These are phyloP conservation scores for Saraca asoca DNA, from an alignment of 331 rosid species.

Conservation along the genomic window DNA sequence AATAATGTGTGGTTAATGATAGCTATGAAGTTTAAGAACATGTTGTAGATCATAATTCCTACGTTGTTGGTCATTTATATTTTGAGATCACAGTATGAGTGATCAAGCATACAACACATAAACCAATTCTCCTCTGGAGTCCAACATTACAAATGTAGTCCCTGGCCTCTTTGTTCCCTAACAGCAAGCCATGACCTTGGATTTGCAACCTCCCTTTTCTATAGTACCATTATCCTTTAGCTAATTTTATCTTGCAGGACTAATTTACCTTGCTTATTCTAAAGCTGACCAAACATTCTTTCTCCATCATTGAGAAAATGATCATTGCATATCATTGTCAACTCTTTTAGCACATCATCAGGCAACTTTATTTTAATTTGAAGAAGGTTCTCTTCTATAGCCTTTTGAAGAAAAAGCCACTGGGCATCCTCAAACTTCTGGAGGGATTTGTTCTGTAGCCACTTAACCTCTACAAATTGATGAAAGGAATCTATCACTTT, in stretches of 20 bases:
- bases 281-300: slow-evolving; percentile 32
- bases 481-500: too few species aligned
- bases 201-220: slow-evolving; percentile 11
- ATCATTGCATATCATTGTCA: slow-evolving; percentile 35
- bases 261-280: slow-evolving; percentile 50
- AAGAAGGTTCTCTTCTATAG: slow-evolving; percentile 50
- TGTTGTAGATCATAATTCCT: slow-evolving; percentile 42
- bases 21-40: slow-evolving; percentile 42
- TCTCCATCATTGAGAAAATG: slow-evolving; percentile 29
- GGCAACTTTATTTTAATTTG: slow-evolving; percentile 44
- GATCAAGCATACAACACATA: slow-evolving; percentile 51
- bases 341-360: slow-evolving; percentile 33
- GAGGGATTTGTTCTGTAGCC: slow-evolving; percentile 46
- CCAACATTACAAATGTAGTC: slow-evolving; percentile 52
- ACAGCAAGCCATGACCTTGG: slow-evolving; percentile 50
- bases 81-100: slow-evolving; percentile 42
- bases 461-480: too few species aligned
- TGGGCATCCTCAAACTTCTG: slow-evolving; percentile 47
- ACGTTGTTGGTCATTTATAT: slow-evolving; percentile 46
- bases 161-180: slow-evolving; percentile 51
- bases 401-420: slow-evolving; percentile 52
- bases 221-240: slow-evolving; percentile 19
- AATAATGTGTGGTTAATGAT: slow-evolving; percentile 41
- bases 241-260: slow-evolving; percentile 44
- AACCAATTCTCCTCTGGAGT: slow-evolving; percentile 44